These are phyloP conservation scores for Dendrobium chrysotoxum DNA, from an alignment of 106 monocot species.

Conservation along the genomic window DNA sequence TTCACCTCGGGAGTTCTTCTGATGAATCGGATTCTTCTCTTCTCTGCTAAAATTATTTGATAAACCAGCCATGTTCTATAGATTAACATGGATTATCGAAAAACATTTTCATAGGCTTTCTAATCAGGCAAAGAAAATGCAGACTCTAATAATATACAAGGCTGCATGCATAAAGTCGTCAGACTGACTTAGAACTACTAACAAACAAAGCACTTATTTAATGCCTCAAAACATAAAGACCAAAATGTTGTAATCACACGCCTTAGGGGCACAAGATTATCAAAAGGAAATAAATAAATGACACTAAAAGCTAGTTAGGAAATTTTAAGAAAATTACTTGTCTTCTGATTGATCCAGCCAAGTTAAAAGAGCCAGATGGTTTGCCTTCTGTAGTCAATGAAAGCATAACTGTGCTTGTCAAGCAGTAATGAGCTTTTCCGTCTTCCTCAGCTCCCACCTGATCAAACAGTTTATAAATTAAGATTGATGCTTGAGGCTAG, in stretches of 20 bases:
- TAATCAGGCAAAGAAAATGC: no score
- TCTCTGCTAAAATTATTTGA: neutral
- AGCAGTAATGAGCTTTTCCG: constrained; percentile 70
- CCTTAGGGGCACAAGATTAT: no score
- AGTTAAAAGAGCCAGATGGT: constrained; percentile 68
- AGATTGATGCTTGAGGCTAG: neutral
- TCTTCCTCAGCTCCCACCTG: constrained; percentile 78
- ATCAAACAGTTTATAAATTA: neutral
- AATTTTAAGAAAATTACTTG: constrained; percentile 35
- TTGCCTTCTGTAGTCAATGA: constrained; percentile 80
- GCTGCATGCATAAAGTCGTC: no score
- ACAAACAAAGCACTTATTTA: neutral
- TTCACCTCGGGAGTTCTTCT: no score
- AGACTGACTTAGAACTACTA: no score
- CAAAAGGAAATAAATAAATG: neutral
- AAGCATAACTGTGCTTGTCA: constrained; percentile 95
- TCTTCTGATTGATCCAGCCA: constrained; percentile 96
- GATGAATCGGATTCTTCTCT: neutral
- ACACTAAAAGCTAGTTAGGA: neutral
- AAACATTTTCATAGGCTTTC: no score
- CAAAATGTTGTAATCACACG: neutral
- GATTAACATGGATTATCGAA: no score
- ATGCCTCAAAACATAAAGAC: neutral
- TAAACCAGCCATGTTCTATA: no score
- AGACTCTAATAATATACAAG: no score